Base-by-base conservation (phyloP, 1,139 yeast genomes). In the Pichia kudriavzevii region DNA sequence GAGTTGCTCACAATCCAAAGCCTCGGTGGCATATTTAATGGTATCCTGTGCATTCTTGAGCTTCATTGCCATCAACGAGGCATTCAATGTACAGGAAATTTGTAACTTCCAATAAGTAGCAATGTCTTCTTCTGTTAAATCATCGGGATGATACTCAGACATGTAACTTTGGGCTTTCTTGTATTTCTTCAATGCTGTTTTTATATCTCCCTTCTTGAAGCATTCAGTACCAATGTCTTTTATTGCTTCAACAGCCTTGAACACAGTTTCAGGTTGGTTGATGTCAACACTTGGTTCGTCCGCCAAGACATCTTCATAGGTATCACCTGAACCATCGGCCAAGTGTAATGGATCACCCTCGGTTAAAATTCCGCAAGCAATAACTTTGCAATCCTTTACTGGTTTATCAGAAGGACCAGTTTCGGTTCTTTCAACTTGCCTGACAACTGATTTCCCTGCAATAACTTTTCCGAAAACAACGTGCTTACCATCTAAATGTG, bases 401-500 rank as follows among this genome's bases (percentile, higher is more conserved):
- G 95, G 94, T 48, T 66, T 69, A 54, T 84, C 94, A 26, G 67
- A 64, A 2, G 63, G 63, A 35, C 70, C 79, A 28, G 84, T 80
- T 45, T 73, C 73, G 32, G 70, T 65, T 52, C 75, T 69, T 63
- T 91, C 98, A 39, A 91, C 67, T 45, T 69, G 66, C 50, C 94
- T 76, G 19, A 85, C 87, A 22, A 87, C 61, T 9, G 91, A 74
- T 58, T 81, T 84, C 32, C 97, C 97, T 36, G 77, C 70, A 32
- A 85, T 59, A 16, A 91, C 87, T 58, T 80, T 75, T 43, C 99
- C 99, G 58, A 91, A 93, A 7, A 91, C 96, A 38, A 88, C 97
- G 59, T 93, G 98, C 61, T 91, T 88, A 30, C 93, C 94, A 57
- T 91, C 91, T 49, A 88, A 69, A 58, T 75, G 80, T 13, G 81